A percentile compares a stretch with the other conserved stretches of the same genome.
These are phyloP conservation scores for Arabis alpina DNA, from an alignment of 345 rosid species.

Conservation along the genomic window DNA sequence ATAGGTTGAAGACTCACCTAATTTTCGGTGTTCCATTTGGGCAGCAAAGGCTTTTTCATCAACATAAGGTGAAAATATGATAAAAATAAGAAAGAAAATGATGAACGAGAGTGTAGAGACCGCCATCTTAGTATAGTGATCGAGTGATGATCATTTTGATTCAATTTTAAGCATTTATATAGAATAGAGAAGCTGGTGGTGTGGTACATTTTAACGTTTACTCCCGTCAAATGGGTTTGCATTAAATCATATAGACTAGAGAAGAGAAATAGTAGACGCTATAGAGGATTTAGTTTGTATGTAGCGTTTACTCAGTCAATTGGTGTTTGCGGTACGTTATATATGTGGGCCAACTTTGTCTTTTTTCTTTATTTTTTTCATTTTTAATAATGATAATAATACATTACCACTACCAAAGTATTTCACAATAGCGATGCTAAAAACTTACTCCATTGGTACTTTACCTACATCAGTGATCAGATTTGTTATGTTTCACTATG, in stretches of 20 bases:
- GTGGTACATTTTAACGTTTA: no score
- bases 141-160: background rate
- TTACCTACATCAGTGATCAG: no score
- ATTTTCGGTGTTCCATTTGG: conserved; percentile 17
- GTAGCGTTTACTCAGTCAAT: conserved; percentile 4
- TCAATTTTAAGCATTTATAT: background rate
- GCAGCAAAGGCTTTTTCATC: background rate
- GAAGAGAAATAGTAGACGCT: no score
- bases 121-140: background rate
- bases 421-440: no score
- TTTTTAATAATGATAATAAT: no score
- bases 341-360: background rate
- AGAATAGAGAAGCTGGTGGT: background rate
- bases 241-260: no score
- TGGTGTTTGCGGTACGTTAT: background rate
- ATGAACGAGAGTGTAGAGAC: conserved; percentile 1
- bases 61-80: conserved; percentile 3
- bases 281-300: background rate
- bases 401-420: no score
- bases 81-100: conserved; percentile 19
- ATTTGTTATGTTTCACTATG: no score
- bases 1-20: conserved; percentile 17
- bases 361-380: background rate
- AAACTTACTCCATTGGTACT: no score
- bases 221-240: no score